Conservation (phyloP, 2,329 filamentous ascomycete species). For the Penicillium sclerotiorum region DNA sequence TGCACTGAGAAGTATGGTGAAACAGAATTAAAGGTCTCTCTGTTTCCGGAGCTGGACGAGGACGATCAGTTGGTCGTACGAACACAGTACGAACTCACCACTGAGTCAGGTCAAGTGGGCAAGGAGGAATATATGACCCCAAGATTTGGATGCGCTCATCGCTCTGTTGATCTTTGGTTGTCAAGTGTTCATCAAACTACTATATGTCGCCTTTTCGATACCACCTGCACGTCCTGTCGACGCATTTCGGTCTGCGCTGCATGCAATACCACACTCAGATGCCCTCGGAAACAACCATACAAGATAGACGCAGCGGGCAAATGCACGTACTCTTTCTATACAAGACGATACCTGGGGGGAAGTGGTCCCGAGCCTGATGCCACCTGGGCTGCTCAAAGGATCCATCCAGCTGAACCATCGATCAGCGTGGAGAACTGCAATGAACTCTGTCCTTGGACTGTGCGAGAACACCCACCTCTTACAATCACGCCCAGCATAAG, state of each 20-base stretch:
- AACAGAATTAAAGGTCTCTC: conserved; percentile 36
- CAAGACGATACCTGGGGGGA: conserved; percentile 37
- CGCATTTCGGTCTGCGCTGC: conserved; percentile 40
- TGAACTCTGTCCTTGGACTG: conserved; percentile 44
- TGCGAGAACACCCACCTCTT: conserved; percentile 41
- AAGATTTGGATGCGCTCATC: conserved; percentile 44
- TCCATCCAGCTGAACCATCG: conserved; percentile 39
- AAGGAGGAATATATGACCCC: conserved; percentile 43
- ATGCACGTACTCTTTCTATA: conserved; percentile 40
- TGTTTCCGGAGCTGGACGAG: conserved; percentile 39
- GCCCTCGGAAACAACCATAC: conserved; percentile 37
- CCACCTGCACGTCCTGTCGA: conserved; percentile 37
- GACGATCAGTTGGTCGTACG: conserved; percentile 35
- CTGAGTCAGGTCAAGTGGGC: conserved; percentile 36
- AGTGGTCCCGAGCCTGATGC: conserved; percentile 30
- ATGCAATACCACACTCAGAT: conserved; percentile 38
- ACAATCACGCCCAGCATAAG: conserved; percentile 34
- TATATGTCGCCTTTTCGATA: conserved; percentile 38
- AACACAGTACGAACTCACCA: conserved; percentile 43
- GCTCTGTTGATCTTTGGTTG: conserved; percentile 44
- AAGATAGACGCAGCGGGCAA: conserved; percentile 26
- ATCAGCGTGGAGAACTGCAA: conserved; percentile 41
- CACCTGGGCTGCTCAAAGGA: conserved; percentile 39
- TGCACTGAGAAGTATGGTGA: conserved; percentile 39
- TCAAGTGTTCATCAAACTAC: conserved; percentile 42